Conservation (phyloP, 768 basidiomycete genomes). For the Boletus patriciae region DNA sequence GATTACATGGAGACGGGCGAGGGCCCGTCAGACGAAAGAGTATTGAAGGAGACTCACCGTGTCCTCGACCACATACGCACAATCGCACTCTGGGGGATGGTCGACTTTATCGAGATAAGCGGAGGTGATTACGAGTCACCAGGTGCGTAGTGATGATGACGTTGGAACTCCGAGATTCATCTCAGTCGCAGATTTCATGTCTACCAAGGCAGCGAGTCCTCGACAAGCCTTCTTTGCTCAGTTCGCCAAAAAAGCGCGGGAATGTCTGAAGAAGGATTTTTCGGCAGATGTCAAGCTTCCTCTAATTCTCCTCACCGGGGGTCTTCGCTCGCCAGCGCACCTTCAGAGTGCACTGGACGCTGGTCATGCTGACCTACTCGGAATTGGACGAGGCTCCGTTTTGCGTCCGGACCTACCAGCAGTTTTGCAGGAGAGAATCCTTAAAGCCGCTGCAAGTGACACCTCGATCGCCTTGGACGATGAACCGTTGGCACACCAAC, state of each 20-base stretch:
- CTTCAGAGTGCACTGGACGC: slow-evolving; percentile 53
- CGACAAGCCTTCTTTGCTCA: slow-evolving; percentile 74
- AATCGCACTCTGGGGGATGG: slow-evolving; percentile 59
- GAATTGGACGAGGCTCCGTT: slow-evolving; percentile 69
- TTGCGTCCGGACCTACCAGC: slow-evolving; percentile 60
- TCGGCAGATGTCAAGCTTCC: slow-evolving; percentile 39
- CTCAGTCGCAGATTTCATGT: slow-evolving; percentile 45
- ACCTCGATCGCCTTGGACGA: slow-evolving; percentile 22
- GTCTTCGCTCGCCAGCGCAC: slow-evolving; percentile 59
- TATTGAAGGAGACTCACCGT: slow-evolving; percentile 28
- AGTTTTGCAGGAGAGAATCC: slow-evolving; percentile 29
- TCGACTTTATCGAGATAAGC: slow-evolving; percentile 88
- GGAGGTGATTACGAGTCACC: slow-evolving; percentile 85
- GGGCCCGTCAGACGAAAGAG: slow-evolving; percentile 33
- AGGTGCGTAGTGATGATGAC: slow-evolving; percentile 40
- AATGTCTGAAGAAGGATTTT: slow-evolving; percentile 40
- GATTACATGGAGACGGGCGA: slow-evolving; percentile 56
- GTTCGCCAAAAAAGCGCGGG: slow-evolving; percentile 60
- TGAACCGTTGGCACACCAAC: slow-evolving; percentile 42
- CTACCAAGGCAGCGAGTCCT: slow-evolving; percentile 17
- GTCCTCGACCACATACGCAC: slow-evolving; percentile 60
- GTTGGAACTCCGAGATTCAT: neutral
- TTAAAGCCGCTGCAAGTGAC: neutral
- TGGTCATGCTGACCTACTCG: slow-evolving; percentile 69
- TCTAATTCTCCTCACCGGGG: slow-evolving; percentile 78